Evolutionary conservation across 2,329 filamentous ascomycete species (phyloP).

Genomic region (Fusarium ambrosium): DNA sequence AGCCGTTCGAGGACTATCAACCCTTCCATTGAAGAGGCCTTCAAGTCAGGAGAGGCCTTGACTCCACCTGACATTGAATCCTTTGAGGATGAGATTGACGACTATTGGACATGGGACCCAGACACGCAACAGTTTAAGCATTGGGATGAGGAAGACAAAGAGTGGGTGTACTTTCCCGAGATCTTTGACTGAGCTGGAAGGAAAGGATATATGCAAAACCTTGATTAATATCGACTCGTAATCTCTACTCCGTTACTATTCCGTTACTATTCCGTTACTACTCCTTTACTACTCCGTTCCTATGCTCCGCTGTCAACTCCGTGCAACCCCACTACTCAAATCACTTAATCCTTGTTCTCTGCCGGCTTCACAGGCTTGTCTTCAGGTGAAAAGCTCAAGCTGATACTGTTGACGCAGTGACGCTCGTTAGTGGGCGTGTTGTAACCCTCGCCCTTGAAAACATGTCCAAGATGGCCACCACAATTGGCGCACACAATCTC

Average conservation of each 20-base stretch:
- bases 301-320: conserved; percentile 7
- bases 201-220: background rate
- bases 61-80: conserved; percentile 39
- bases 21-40: conserved; percentile 30
- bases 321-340: background rate
- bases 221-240: background rate
- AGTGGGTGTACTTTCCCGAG: conserved; percentile 44
- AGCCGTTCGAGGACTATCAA: background rate
- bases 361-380: conserved; percentile 62
- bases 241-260: background rate
- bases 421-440: conserved; percentile 91
- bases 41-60: conserved; percentile 30
- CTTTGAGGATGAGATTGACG: conserved; percentile 35
- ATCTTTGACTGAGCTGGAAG: conserved; percentile 39
- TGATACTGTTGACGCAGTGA: conserved; percentile 96
- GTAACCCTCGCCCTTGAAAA: conserved; percentile 92
- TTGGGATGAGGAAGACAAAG: conserved; percentile 40
- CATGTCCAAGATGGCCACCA: conserved; percentile 93
- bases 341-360: conserved; percentile 54
- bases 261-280: background rate
- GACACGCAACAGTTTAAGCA: conserved; percentile 34
- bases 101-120: conserved; percentile 44
- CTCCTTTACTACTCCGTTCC: background rate
- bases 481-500: conserved; percentile 97
- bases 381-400: conserved; percentile 82